phyloP scores from a whole-genome alignment of 768 basidiomycete genomes.

The Lyophyllum semitale region DNA sequence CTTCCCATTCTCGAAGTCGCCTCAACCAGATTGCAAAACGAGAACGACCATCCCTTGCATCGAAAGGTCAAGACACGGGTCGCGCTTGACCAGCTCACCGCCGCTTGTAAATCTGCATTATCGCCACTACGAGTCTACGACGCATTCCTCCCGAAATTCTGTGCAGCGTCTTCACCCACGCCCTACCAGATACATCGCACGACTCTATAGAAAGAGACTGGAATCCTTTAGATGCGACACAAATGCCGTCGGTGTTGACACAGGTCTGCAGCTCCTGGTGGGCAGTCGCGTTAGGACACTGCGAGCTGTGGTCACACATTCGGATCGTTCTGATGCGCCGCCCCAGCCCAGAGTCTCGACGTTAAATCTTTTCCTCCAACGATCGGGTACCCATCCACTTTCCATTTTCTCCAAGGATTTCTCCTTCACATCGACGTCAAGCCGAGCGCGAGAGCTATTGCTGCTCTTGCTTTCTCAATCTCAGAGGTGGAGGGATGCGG shows the following conservation, averaged over 20 bases:
- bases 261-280: constrained; percentile 1
- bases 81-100: not conserved
- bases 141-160: not conserved
- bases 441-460: not conserved
- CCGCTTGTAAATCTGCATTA: not conserved
- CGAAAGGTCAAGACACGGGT: not conserved
- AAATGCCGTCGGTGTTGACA: not conserved
- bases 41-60: not conserved
- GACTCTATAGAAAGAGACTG: not conserved
- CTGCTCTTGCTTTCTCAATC: not conserved
- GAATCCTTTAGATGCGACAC: not conserved
- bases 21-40: not conserved
- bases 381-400: not conserved
- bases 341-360: not conserved
- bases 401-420: not conserved
- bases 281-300: not conserved
- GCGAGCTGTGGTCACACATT: not conserved
- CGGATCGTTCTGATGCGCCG: not conserved
- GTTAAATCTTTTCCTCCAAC: not conserved
- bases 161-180: not conserved
- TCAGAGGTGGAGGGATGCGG: not conserved
- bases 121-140: not conserved
- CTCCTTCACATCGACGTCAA: not conserved
- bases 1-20: not conserved
- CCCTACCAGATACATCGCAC: not conserved